A percentile compares a stretch with the other conserved stretches of the same genome.
phyloP scores from a whole-genome alignment of 2,329 filamentous ascomycete species.

The Cladophialophora yegresii region DNA sequence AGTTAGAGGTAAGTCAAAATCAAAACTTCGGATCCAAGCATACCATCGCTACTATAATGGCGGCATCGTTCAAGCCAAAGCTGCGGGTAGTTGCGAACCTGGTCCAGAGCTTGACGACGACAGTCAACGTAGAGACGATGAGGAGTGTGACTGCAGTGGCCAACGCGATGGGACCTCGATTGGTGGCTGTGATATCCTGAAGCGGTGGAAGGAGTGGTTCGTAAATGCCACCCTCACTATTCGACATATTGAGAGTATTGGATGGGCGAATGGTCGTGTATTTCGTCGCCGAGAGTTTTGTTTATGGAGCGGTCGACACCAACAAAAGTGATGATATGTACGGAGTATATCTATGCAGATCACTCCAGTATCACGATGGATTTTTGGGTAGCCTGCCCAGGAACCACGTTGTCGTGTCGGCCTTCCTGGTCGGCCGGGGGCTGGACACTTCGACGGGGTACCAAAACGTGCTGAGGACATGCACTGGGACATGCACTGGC shows the following conservation, averaged over 20 bases:
- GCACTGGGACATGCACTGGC: background rate
- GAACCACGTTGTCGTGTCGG: background rate
- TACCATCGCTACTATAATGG: conserved; percentile 19
- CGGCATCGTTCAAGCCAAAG: conserved; percentile 18
- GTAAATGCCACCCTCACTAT: conserved; percentile 6
- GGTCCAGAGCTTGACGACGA: conserved; percentile 25
- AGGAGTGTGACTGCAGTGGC: conserved; percentile 19
- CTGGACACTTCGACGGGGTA: background rate
- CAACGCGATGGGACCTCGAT: conserved; percentile 15
- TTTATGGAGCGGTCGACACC: background rate
- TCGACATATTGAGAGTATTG: conserved; percentile 7
- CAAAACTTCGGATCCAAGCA: background rate
- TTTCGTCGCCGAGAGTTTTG: background rate
- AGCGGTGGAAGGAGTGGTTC: conserved; percentile 15
- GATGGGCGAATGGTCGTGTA: background rate
- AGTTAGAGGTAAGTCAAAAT: background rate
- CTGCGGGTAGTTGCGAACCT: conserved; percentile 21
- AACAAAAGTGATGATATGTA: background rate
- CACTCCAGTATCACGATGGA: background rate
- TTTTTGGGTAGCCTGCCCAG: background rate
- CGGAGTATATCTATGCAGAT: conserved; percentile 6
- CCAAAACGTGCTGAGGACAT: background rate
- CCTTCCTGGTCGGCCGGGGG: background rate
- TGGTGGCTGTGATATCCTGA: conserved; percentile 12
- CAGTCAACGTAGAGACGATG: conserved; percentile 21